Conservation (phyloP, 371 early-diverging fungal species). For the Sanchytrium tribonematis region DNA sequence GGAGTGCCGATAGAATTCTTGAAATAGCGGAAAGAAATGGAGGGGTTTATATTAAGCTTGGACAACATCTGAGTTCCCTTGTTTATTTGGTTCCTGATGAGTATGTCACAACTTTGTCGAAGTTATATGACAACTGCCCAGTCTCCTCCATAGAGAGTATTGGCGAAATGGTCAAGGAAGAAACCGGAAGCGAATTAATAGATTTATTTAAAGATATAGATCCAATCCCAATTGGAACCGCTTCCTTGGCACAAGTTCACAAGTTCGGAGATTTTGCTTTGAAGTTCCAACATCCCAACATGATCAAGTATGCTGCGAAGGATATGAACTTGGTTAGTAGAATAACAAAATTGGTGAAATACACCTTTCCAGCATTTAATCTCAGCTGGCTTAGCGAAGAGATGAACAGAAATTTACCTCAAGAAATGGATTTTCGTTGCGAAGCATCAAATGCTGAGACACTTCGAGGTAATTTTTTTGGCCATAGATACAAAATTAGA, state of each 20-base stretch:
- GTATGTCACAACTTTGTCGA: slow-evolving; percentile 55
- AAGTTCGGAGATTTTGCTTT: background rate
- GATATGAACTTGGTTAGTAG: background rate
- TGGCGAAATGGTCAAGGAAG: slow-evolving; percentile 29
- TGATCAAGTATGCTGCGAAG: background rate
- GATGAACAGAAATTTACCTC: slow-evolving; percentile 46
- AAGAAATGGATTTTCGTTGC: slow-evolving; percentile 50
- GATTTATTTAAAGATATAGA: slow-evolving; percentile 40
- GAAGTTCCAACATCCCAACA: background rate
- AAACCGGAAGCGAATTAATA: slow-evolving; percentile 28
- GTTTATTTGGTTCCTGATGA: slow-evolving; percentile 57
- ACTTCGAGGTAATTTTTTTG: slow-evolving; percentile 26
- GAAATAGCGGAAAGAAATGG: slow-evolving; percentile 26
- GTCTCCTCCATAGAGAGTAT: slow-evolving; percentile 36
- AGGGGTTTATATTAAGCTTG: slow-evolving; percentile 73
- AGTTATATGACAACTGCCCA: slow-evolving; percentile 54
- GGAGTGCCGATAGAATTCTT: slow-evolving; percentile 25
- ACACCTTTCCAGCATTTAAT: slow-evolving; percentile 47
- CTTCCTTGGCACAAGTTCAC: slow-evolving; percentile 61
- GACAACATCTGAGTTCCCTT: slow-evolving; percentile 61
- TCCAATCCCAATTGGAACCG: slow-evolving; percentile 42
- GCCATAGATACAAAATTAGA: background rate
- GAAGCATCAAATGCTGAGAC: slow-evolving; percentile 44
- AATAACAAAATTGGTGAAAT: background rate
- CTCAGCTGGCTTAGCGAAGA: slow-evolving; percentile 71